phyloP scores from a whole-genome alignment of 176 grass and related monocot species.

The Ampelocalamus luodianensis region DNA sequence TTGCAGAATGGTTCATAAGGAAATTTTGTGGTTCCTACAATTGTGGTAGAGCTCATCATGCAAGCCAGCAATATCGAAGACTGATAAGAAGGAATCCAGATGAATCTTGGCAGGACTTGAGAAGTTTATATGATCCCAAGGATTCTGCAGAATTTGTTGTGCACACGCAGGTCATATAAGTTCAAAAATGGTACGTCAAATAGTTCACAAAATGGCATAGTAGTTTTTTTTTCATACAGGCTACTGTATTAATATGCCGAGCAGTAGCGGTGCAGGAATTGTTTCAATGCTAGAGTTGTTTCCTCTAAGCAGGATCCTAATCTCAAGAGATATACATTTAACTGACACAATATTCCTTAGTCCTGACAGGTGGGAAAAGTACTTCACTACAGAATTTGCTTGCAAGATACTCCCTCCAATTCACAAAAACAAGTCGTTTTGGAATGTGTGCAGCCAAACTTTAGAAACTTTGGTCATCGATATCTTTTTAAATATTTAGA shows the following conservation, averaged over 20 bases:
- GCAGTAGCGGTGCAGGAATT: not conserved
- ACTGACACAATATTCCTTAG: not conserved
- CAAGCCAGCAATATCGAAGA: slow-evolving; percentile 91
- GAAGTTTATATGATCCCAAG: slow-evolving; percentile 92
- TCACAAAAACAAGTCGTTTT: too few species aligned
- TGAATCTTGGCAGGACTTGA: slow-evolving; percentile 76
- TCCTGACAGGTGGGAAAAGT: not conserved
- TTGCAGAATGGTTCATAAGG: not conserved
- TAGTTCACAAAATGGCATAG: not conserved
- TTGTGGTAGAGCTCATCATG: slow-evolving; percentile 86
- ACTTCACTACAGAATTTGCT: not conserved
- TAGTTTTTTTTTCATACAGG: too few species aligned
- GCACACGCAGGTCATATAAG: not conserved
- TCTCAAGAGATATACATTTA: slow-evolving; percentile 27
- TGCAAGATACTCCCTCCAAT: not conserved
- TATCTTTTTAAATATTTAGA: too few species aligned
- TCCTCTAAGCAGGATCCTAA: slow-evolving; percentile 25
- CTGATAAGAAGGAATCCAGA: slow-evolving; percentile 84
- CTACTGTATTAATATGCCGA: not conserved
- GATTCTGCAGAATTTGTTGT: slow-evolving; percentile 67
- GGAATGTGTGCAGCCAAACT: too few species aligned
- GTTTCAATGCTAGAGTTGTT: not conserved
- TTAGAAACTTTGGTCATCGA: too few species aligned
- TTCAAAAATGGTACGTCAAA: not conserved
- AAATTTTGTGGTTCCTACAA: slow-evolving; percentile 49